Base-by-base conservation (phyloP, 768 basidiomycete species). In the Chalciporus sphaerocephalus region DNA sequence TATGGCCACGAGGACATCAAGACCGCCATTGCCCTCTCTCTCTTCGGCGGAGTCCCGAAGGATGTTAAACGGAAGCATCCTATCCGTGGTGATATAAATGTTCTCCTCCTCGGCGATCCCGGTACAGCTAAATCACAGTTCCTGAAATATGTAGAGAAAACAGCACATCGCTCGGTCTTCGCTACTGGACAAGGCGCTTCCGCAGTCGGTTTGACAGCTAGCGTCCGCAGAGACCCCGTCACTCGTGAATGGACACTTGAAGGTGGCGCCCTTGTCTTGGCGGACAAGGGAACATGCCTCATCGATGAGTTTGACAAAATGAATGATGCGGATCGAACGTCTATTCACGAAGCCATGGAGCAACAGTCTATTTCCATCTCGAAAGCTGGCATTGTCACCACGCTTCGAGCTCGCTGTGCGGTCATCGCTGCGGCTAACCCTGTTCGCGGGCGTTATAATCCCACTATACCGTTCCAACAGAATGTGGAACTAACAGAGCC, bases 271-370 rank as follows among this genome's bases (percentile, higher is more conserved):
- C 75, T 99, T 9, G 96, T 99, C n/a, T 75, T 99, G 16, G 96
- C 96, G 2, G 96, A 99, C 69, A 96, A 95, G 69, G 96, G 96
- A 11, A 91, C 87, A 21, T 98, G 96, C 61, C 73, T 98, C 28
- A 99, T 99, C 55, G 96, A 99, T 69, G 96, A 98, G 66, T 98
- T 99, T 65, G 96, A 99, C 74, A 99, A 99, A 75, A 99, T 99
- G 96, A 98, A 98, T 68, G 96, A 98, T 58, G 79, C 91, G 13
- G 95, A 99, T 65, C 78, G 95, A 56, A 98, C 94, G 13, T 96
- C 93, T 4, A 98, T 99, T 58, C 96, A 98, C 73, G 96, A 99
- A 66, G 96, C 96, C 2, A 99, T 99, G 96, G 96, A 99, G 64
- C 96, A 99, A 69, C 96, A 98, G 65, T 88, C 92, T 11, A 99